Percentiles rank a stretch among this genome's conserved stretches.
Conservation (phyloP, 2,329 filamentous ascomycete species). For the Penicillium sp. region DNA sequence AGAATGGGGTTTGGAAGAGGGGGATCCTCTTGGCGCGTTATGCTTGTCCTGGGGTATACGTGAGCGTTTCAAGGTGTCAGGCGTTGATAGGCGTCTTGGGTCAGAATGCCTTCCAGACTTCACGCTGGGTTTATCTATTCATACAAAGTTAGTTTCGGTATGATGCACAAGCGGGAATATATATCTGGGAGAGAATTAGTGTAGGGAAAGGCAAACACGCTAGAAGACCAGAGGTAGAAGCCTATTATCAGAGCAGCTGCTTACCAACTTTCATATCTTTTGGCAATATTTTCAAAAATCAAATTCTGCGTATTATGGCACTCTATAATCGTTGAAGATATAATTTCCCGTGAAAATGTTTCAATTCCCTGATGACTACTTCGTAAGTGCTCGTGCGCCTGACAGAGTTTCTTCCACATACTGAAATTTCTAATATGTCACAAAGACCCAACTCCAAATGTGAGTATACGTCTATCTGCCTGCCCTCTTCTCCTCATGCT, state of each 20-base stretch:
- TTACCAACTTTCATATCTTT: no score
- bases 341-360: background rate
- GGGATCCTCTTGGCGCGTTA: background rate
- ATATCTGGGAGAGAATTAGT: no score
- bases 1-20: background rate
- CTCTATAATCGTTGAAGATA: background rate
- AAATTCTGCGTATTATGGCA: background rate
- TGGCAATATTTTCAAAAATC: background rate
- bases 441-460: background rate
- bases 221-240: background rate
- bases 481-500: constrained; percentile 34
- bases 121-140: no score
- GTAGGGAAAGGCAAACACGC: background rate
- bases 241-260: no score
- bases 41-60: background rate
- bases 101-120: no score
- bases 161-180: no score
- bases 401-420: background rate
- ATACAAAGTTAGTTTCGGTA: no score
- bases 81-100: background rate
- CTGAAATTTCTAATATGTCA: background rate
- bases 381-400: background rate
- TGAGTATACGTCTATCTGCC: constrained; percentile 9
- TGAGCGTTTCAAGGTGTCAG: background rate
- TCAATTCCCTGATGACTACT: background rate